Percentiles rank a stretch among this genome's conserved stretches.
phyloP scores from a whole-genome alignment of 202 grass and related monocot genomes.

The Miscanthus sacchariflorus region DNA sequence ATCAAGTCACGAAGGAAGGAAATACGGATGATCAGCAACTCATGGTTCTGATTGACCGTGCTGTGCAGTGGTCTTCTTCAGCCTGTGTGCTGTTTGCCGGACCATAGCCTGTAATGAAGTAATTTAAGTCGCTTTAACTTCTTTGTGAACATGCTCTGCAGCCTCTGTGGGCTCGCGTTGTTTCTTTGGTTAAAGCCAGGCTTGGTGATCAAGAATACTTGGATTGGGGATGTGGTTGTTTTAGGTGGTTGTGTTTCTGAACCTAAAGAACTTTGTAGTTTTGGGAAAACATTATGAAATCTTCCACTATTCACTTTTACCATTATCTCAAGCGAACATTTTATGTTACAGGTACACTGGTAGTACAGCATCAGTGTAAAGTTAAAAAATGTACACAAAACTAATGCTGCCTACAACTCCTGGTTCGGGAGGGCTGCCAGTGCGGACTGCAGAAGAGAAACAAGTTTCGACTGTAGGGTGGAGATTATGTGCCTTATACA shows the following conservation, averaged over 20 bases:
- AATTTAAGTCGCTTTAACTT: too few species aligned
- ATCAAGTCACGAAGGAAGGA: too few species aligned
- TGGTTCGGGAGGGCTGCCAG: constrained; percentile 57
- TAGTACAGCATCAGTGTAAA: constrained; percentile 5
- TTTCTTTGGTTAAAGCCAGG: not conserved
- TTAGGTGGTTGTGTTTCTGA: not conserved
- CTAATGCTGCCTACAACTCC: constrained; percentile 19
- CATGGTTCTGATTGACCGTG: not conserved
- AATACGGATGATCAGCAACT: too few species aligned
- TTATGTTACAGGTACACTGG: constrained; percentile 41
- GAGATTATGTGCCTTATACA: constrained; percentile 54
- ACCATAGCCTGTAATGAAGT: not conserved
- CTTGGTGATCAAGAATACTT: not conserved
- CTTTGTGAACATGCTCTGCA: not conserved
- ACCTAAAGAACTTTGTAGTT: not conserved
- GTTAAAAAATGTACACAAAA: constrained; percentile 41
- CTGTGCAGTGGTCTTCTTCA: not conserved
- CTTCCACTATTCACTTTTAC: constrained; percentile 32
- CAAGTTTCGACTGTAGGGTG: constrained; percentile 52
- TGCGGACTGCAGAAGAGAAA: constrained; percentile 69
- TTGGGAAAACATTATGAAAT: not conserved
- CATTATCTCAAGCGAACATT: not conserved
- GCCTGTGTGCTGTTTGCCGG: not conserved
- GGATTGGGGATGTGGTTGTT: not conserved
- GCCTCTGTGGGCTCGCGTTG: not conserved